Conservation (phyloP, 371 early-diverging fungal genomes). For the Smittium mucronatum region DNA sequence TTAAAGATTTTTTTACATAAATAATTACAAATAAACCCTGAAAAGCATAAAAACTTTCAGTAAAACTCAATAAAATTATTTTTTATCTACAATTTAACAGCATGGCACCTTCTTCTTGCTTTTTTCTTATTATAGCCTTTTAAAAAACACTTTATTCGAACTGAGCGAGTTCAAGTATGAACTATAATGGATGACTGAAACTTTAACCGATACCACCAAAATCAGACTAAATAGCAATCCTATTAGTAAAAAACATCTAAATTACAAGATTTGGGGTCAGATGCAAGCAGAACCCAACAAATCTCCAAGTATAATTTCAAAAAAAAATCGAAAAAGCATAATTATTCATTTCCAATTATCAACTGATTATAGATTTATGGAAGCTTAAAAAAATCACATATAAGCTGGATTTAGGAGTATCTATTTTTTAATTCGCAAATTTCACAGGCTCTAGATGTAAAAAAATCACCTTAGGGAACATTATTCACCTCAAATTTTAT, state of each 20-base stretch:
- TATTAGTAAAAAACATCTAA: background rate
- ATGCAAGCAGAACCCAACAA: background rate
- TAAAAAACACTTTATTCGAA: background rate
- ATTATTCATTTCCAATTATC: background rate
- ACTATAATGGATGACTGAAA: background rate
- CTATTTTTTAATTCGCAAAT: background rate
- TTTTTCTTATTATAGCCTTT: background rate
- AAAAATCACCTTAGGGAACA: background rate
- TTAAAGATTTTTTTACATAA: too few species aligned
- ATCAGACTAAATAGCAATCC: background rate
- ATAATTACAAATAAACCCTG: too few species aligned
- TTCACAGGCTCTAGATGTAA: background rate
- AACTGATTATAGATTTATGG: background rate
- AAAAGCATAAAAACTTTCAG: too few species aligned
- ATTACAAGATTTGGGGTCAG: background rate
- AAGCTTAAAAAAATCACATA: background rate
- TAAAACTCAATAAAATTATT: background rate
- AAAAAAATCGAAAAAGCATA: background rate
- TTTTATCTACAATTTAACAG: background rate
- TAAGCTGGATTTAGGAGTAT: background rate
- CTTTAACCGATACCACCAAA: background rate
- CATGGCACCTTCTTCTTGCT: background rate
- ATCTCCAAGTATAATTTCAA: background rate
- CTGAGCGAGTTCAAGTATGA: background rate
- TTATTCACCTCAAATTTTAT: constrained; percentile 2